These are phyloP conservation scores for Collybia nuda DNA, from an alignment of 768 basidiomycete genomes.

Conservation along the genomic window DNA sequence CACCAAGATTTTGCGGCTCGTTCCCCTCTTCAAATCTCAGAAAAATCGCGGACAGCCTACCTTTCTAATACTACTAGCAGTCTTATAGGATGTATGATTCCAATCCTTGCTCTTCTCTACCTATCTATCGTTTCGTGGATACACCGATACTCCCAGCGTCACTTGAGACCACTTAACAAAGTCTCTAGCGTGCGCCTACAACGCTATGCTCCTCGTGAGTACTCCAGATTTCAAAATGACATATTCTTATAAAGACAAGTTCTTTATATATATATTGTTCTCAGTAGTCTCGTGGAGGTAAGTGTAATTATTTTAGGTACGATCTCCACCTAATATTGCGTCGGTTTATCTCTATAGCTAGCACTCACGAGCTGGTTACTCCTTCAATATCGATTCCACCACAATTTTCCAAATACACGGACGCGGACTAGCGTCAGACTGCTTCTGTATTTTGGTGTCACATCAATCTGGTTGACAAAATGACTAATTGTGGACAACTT, in stretches of 20 bases:
- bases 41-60: constrained; percentile 7
- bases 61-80: constrained; percentile 18
- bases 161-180: constrained; percentile 52
- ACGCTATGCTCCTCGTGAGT: constrained; percentile 54
- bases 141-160: constrained; percentile 42
- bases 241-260: constrained; percentile 27
- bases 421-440: constrained; percentile 45
- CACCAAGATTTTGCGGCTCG: neutral
- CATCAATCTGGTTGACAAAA: too few species aligned
- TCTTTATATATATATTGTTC: constrained; percentile 51
- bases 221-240: neutral
- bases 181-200: constrained; percentile 42
- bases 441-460: constrained; percentile 39
- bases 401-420: constrained; percentile 48
- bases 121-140: constrained; percentile 50
- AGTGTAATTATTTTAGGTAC: neutral
- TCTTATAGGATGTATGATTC: constrained; percentile 20
- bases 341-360: constrained; percentile 31
- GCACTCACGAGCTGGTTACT: constrained; percentile 60
- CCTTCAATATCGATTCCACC: constrained; percentile 52
- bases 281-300: constrained; percentile 49
- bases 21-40: neutral
- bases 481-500: neutral
- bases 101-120: constrained; percentile 37
- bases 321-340: neutral